Conservation (phyloP, 1,284 basidiomycete species). For the Malassezia pachydermatis region DNA sequence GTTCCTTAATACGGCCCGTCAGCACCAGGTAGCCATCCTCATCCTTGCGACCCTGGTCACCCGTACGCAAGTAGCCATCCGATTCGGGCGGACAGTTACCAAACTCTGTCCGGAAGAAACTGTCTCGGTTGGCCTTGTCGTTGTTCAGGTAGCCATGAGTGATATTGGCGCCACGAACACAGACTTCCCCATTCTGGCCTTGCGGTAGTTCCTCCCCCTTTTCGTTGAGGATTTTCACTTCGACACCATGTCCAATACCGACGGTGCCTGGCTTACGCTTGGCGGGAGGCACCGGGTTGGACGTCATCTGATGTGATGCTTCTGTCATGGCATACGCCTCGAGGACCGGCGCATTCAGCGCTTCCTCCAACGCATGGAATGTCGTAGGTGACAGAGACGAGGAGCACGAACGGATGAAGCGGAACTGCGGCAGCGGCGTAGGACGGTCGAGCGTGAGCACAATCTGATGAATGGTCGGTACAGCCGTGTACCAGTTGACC, state of each 20-base stretch:
- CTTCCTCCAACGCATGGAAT: conserved; percentile 50
- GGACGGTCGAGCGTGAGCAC: conserved; percentile 50
- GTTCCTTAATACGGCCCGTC: conserved; percentile 46
- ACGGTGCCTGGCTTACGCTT: conserved; percentile 51
- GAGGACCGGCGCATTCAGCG: conserved; percentile 52
- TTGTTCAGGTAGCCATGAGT: conserved; percentile 52
- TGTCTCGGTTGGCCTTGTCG: conserved; percentile 48
- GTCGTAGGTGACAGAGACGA: conserved; percentile 50
- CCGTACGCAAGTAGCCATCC: conserved; percentile 54
- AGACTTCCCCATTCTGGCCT: conserved; percentile 51
- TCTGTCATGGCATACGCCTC: conserved; percentile 51
- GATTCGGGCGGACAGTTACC: conserved; percentile 20
- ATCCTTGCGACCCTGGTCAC: conserved; percentile 59
- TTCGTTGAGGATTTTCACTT: conserved; percentile 50
- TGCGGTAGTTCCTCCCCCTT: conserved; percentile 46
- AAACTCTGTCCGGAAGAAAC: conserved; percentile 40
- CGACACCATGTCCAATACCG: conserved; percentile 51
- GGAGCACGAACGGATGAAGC: conserved; percentile 53
- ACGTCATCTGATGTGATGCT: conserved; percentile 52
- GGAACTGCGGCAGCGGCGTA: conserved; percentile 47
- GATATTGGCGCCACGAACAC: conserved; percentile 52
- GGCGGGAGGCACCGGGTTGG: conserved; percentile 47
- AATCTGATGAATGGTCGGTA: conserved; percentile 53
- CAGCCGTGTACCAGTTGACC: conserved; percentile 44
- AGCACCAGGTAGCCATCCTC: conserved; percentile 56